Evolutionary conservation across 768 basidiomycete species (phyloP).

Genomic region (Boletus patriciae): DNA sequence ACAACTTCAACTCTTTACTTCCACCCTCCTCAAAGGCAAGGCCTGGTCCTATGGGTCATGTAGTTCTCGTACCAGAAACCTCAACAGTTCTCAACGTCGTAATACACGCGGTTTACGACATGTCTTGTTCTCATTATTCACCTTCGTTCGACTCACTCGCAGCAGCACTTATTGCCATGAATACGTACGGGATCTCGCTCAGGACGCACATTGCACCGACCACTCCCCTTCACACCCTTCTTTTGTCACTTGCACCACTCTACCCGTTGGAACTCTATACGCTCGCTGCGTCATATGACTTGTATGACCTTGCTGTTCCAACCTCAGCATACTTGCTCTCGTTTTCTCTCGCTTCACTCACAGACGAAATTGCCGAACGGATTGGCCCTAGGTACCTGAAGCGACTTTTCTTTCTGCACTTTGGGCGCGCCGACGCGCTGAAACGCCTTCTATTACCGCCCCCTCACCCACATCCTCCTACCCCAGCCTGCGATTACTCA

Average conservation of each 20-base stretch:
- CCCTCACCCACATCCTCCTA: slow-evolving; percentile 75
- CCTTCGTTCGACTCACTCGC: slow-evolving; percentile 62
- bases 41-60: slow-evolving; percentile 46
- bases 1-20: slow-evolving; percentile 61
- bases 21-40: slow-evolving; percentile 41
- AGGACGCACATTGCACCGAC: slow-evolving; percentile 47
- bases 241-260: slow-evolving; percentile 67
- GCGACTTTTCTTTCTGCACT: slow-evolving; percentile 79
- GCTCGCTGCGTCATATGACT: slow-evolving; percentile 62
- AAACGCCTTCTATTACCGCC: slow-evolving; percentile 76
- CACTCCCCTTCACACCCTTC: slow-evolving; percentile 55
- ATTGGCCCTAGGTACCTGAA: slow-evolving; percentile 80
- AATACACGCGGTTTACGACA: slow-evolving; percentile 69
- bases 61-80: slow-evolving; percentile 60
- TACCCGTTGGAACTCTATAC: slow-evolving; percentile 72
- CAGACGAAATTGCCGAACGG: slow-evolving; percentile 65
- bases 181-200: slow-evolving; percentile 59
- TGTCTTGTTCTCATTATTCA: slow-evolving; percentile 73
- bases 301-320: slow-evolving; percentile 72
- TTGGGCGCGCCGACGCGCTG: slow-evolving; percentile 78
- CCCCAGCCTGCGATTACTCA: slow-evolving; percentile 60
- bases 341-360: slow-evolving; percentile 62
- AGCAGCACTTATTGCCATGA: slow-evolving; percentile 55
- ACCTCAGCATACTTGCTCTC: slow-evolving; percentile 75
- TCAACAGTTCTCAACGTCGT: slow-evolving; percentile 69